A percentile compares a stretch with the other conserved stretches of the same genome.
Conservation (phyloP, 108 stramenopile genomes). For the Mediolabrus comicus region DNA sequence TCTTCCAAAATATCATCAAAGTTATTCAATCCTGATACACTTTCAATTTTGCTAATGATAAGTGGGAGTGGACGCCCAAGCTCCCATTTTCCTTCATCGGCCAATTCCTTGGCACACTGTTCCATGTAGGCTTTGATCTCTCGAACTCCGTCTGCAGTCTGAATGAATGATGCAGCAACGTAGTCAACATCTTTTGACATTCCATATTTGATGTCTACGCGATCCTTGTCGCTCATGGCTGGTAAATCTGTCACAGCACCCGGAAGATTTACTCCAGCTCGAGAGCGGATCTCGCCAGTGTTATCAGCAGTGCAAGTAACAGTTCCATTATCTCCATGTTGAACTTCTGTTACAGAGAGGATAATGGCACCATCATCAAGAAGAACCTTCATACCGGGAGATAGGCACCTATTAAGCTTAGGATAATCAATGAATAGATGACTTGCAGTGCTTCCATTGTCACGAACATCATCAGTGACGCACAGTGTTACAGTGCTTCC, state of each 20-base stretch:
- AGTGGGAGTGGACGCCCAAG: conserved; percentile 60
- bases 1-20: conserved; percentile 89
- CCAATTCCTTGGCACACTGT: conserved; percentile 71
- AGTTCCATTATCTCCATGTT: conserved; percentile 45
- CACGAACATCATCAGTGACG: conserved; percentile 51
- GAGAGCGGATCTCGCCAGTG: conserved; percentile 80
- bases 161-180: conserved; percentile 90
- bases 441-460: conserved; percentile 61
- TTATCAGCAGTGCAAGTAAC: conserved; percentile 79
- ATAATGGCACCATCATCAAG: conserved; percentile 95
- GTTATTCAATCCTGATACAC: conserved; percentile 73
- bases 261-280: conserved; percentile 98
- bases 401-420: conserved; percentile 53
- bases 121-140: conserved; percentile 83
- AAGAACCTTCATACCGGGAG: conserved; percentile 88
- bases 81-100: conserved; percentile 47
- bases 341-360: conserved; percentile 77
- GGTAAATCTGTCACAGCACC: conserved; percentile 89
- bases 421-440: conserved; percentile 83
- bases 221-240: conserved; percentile 90
- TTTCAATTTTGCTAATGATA: conserved; percentile 90
- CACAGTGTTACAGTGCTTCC: conserved; percentile 67
- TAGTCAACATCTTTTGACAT: conserved; percentile 89
- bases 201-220: conserved; percentile 85
- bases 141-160: conserved; percentile 79